Evolutionary conservation across 176 grass and related monocot genomes (phyloP).

Genomic region (Triticum dicoccoides): DNA sequence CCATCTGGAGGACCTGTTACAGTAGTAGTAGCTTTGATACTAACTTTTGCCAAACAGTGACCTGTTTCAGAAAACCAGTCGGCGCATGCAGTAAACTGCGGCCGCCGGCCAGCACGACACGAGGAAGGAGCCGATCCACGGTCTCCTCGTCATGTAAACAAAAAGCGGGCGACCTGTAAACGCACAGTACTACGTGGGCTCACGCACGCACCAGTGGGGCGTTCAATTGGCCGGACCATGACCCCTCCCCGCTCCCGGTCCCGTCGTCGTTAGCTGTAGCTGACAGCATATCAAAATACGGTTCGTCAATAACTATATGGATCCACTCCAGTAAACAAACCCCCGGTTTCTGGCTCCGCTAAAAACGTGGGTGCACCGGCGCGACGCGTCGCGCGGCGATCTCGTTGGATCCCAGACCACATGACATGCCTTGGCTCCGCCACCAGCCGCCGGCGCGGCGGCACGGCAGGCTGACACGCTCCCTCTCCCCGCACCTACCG

Average conservation of each 20-base stretch:
- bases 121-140: neutral
- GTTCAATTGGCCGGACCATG: neutral
- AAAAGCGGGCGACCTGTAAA: neutral
- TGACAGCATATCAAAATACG: neutral
- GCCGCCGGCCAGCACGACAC: neutral
- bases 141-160: neutral
- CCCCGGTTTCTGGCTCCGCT: fast-evolving
- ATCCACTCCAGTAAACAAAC: neutral
- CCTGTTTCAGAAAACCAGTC: no score
- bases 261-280: neutral
- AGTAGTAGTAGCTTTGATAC: no score
- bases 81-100: neutral
- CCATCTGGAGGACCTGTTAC: no score
- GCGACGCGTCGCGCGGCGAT: neutral
- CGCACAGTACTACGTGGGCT: no score
- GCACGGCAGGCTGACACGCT: neutral
- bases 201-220: neutral
- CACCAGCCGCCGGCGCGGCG: slow-evolving; percentile 1
- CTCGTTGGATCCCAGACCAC: neutral
- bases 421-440: neutral
- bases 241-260: neutral
- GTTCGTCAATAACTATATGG: neutral
- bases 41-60: no score
- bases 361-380: slow-evolving; percentile 19
- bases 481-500: neutral